Conservation (phyloP, 192 early-diverging fungal species). For the Radiomyces spectabilis region DNA sequence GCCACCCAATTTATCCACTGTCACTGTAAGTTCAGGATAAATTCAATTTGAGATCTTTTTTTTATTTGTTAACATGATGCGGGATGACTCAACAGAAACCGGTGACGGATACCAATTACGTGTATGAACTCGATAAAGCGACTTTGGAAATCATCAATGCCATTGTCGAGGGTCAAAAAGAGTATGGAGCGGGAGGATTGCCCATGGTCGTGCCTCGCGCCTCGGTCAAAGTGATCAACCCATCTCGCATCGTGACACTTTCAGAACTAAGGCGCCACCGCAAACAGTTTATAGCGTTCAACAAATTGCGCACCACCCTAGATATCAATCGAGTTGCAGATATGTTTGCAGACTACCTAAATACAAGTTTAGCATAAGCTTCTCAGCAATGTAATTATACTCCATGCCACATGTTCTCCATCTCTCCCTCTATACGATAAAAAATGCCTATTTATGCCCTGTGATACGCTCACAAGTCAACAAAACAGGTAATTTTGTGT, state of each 20-base stretch:
- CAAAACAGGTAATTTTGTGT: too few relatives aligned
- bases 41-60: neutral
- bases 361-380: slow-evolving; percentile 64
- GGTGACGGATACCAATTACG: slow-evolving; percentile 82
- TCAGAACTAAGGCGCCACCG: slow-evolving; percentile 74
- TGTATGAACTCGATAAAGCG: slow-evolving; percentile 82
- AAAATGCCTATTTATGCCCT: too few relatives aligned
- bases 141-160: slow-evolving; percentile 74
- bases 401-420: too few relatives aligned
- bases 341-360: slow-evolving; percentile 89
- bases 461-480: too few relatives aligned
- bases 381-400: too few relatives aligned
- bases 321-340: slow-evolving; percentile 68
- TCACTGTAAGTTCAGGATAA: slow-evolving; percentile 40
- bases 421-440: too few relatives aligned
- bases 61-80: neutral
- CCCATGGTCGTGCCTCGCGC: slow-evolving; percentile 52
- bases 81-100: slow-evolving; percentile 67
- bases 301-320: slow-evolving; percentile 74
- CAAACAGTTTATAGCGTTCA: slow-evolving; percentile 82
- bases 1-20: slow-evolving; percentile 82
- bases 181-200: slow-evolving; percentile 42
- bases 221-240: slow-evolving; percentile 47
- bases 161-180: slow-evolving; percentile 71
- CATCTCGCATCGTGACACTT: slow-evolving; percentile 65